A percentile compares a stretch with the other conserved stretches of the same genome.
Evolutionary conservation across 495 filamentous ascomycete species (phyloP).

Genomic region (Coniosporium apollinis): DNA sequence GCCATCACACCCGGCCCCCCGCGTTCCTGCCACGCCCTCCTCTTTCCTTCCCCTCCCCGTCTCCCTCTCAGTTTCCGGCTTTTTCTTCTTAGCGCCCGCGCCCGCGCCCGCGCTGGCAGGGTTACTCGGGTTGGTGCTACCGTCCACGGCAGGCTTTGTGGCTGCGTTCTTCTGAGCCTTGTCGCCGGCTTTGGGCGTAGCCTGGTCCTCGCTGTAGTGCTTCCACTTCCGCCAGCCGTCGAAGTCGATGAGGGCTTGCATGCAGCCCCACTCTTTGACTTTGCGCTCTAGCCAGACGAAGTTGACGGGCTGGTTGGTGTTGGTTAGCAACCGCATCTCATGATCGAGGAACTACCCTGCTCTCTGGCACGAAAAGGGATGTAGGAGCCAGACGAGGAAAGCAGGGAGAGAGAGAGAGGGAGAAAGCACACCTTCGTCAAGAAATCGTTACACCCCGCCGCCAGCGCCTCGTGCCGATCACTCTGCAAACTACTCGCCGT

Average conservation of each 20-base stretch:
- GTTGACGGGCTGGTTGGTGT: slow-evolving; percentile 58
- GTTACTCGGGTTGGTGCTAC: too few species aligned
- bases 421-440: slow-evolving; percentile 67
- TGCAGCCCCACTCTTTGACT: slow-evolving; percentile 98
- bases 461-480: slow-evolving; percentile 85
- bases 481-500: slow-evolving; percentile 86
- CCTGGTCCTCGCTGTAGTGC: slow-evolving; percentile 29
- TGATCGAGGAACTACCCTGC: slow-evolving; percentile 1
- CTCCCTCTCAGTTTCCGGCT: too few species aligned
- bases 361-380: slow-evolving; percentile 4
- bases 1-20: too few species aligned
- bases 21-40: too few species aligned
- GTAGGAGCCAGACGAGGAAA: slow-evolving; percentile 2
- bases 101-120: too few species aligned
- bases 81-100: too few species aligned
- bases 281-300: slow-evolving; percentile 96
- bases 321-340: slow-evolving; percentile 8
- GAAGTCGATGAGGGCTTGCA: slow-evolving; percentile 97
- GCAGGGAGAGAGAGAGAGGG: not conserved
- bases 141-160: too few species aligned
- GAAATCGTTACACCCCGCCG: slow-evolving; percentile 96
- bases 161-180: too few species aligned
- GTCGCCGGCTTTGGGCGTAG: not conserved
- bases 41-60: too few species aligned
- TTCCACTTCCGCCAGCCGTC: slow-evolving; percentile 98